A percentile compares a stretch with the other conserved stretches of the same genome.
These are phyloP conservation scores for Capronia americana DNA, from an alignment of 2,329 filamentous ascomycete species.

Conservation along the genomic window DNA sequence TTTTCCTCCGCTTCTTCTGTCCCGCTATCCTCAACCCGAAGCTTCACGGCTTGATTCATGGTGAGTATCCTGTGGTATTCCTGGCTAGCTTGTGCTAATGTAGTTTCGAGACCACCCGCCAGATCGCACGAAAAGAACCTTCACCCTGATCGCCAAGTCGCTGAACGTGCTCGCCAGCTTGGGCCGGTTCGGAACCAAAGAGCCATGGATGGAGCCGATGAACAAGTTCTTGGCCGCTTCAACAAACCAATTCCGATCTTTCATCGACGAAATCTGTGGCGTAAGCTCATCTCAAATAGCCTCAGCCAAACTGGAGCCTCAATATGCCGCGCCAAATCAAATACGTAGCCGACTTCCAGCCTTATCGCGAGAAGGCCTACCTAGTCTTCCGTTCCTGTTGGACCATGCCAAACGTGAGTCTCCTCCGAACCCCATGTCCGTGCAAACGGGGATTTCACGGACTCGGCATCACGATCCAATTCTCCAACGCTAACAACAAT, in stretches of 20 bases:
- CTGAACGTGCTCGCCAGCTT: slow-evolving; percentile 90
- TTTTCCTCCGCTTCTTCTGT: slow-evolving; percentile 94
- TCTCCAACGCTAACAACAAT: background rate
- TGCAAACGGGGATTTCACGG: background rate
- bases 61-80: slow-evolving; percentile 48
- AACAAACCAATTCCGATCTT: slow-evolving; percentile 80
- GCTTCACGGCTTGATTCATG: slow-evolving; percentile 82
- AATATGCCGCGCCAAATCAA: slow-evolving; percentile 89
- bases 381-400: slow-evolving; percentile 88
- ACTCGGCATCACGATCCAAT: background rate
- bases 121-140: slow-evolving; percentile 79
- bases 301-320: slow-evolving; percentile 62
- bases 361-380: slow-evolving; percentile 87
- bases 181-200: slow-evolving; percentile 89
- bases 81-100: slow-evolving; percentile 36
- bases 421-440: background rate
- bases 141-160: slow-evolving; percentile 91
- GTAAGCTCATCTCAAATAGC: slow-evolving; percentile 72
- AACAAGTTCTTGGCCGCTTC: slow-evolving; percentile 81
- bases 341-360: slow-evolving; percentile 83
- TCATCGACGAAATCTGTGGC: slow-evolving; percentile 84
- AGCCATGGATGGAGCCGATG: slow-evolving; percentile 99
- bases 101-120: slow-evolving; percentile 73
- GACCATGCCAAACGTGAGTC: slow-evolving; percentile 70
- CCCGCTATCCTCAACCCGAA: slow-evolving; percentile 96